Percentiles rank a stretch among this genome's conserved stretches.
Evolutionary conservation across 768 basidiomycete genomes (phyloP).

Genomic region (Rhodotorula taiwanensis): DNA sequence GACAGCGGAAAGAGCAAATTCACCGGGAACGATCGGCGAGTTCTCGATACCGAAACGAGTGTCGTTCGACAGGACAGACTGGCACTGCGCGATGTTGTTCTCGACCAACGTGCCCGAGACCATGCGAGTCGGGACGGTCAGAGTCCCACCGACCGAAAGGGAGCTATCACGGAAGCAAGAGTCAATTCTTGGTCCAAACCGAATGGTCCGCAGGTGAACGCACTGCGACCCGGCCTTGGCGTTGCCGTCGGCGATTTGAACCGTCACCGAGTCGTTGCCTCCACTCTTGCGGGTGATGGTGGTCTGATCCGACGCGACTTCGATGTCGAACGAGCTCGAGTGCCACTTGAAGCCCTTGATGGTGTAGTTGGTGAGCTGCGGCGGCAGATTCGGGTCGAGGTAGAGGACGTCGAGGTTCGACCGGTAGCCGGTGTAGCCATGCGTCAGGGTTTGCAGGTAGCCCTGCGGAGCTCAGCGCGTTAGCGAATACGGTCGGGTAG

Average conservation of each 20-base stretch:
- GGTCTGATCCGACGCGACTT: slow-evolving; percentile 9
- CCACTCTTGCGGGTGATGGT: slow-evolving; percentile 11
- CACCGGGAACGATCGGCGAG: slow-evolving; percentile 23
- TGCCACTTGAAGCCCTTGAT: slow-evolving; percentile 30
- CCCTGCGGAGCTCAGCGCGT: background rate
- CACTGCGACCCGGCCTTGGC: slow-evolving; percentile 28
- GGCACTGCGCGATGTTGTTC: slow-evolving; percentile 34
- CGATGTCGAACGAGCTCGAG: slow-evolving; percentile 14
- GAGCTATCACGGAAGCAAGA: slow-evolving; percentile 8
- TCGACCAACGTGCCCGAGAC: slow-evolving; percentile 26
- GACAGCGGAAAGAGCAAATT: slow-evolving; percentile 25
- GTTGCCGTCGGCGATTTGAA: slow-evolving; percentile 22
- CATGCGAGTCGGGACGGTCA: slow-evolving; percentile 15
- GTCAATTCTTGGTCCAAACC: no score
- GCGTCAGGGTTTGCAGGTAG: slow-evolving; percentile 17
- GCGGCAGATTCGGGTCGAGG: slow-evolving; percentile 32
- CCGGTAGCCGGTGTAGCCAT: slow-evolving; percentile 37
- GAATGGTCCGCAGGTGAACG: background rate
- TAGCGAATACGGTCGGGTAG: background rate
- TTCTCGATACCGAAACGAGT: slow-evolving; percentile 4
- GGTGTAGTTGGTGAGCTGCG: slow-evolving; percentile 31
- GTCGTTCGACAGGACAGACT: slow-evolving; percentile 15
- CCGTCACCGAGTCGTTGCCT: background rate
- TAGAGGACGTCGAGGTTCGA: slow-evolving; percentile 16
- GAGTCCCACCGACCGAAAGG: slow-evolving; percentile 10